Percentiles rank a stretch among this genome's conserved stretches.
Conservation (phyloP, 768 basidiomycete genomes). For the Cyclocybe aegerita region DNA sequence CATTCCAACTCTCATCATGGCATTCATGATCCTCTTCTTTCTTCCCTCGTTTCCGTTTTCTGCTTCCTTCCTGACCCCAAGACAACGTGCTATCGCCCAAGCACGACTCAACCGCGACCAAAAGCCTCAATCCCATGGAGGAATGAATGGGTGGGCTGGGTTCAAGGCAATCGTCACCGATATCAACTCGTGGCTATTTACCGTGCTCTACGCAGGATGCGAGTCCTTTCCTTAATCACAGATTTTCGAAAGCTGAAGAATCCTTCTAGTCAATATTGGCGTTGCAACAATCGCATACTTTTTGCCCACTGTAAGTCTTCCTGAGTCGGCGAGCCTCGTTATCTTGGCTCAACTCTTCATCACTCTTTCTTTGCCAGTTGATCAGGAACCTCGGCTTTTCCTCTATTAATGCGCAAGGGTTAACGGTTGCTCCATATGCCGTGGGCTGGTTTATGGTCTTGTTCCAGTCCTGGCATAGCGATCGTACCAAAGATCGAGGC, state of each 20-base stretch:
- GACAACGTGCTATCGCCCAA: slow-evolving; percentile 55
- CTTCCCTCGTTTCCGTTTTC: slow-evolving; percentile 58
- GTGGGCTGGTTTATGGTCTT: slow-evolving; percentile 58
- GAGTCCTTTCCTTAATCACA: slow-evolving; percentile 12
- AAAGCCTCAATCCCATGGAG: slow-evolving; percentile 56
- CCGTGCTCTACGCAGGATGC: slow-evolving; percentile 55
- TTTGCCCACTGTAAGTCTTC: slow-evolving; percentile 44
- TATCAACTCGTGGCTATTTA: slow-evolving; percentile 51
- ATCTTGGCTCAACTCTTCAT: background rate
- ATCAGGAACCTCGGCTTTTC: slow-evolving; percentile 58
- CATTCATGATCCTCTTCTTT: slow-evolving; percentile 43
- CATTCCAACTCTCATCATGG: slow-evolving; percentile 57
- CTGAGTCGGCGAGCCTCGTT: background rate
- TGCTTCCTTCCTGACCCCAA: slow-evolving; percentile 48
- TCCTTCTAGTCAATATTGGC: slow-evolving; percentile 26
- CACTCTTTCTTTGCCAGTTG: slow-evolving; percentile 29
- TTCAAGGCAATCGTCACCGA: slow-evolving; percentile 53
- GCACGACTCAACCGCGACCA: slow-evolving; percentile 56
- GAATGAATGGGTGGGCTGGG: slow-evolving; percentile 55
- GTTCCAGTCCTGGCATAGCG: slow-evolving; percentile 55
- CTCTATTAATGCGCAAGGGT: slow-evolving; percentile 54
- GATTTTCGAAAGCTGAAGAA: background rate
- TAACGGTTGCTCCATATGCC: slow-evolving; percentile 57
- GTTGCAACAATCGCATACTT: slow-evolving; percentile 59
- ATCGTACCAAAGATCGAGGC: slow-evolving; percentile 52